Evolutionary conservation across 306 rosid species (phyloP).

Genomic region (Mimosa bimucronata): DNA sequence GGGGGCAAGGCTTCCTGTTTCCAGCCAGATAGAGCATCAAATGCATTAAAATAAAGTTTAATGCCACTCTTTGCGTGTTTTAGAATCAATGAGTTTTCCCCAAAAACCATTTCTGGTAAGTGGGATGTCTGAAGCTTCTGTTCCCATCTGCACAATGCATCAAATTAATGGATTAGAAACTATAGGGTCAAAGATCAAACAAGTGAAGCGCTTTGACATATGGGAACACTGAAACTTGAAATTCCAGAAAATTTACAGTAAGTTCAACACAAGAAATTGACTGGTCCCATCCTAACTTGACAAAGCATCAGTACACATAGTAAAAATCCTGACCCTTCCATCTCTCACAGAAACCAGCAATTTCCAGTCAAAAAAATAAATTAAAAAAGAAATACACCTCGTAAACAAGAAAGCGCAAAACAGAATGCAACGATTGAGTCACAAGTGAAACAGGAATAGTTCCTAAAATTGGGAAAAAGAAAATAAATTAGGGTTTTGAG

Average conservation of each 20-base stretch:
- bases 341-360: neutral
- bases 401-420: neutral
- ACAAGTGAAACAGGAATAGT: neutral
- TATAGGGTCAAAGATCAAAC: neutral
- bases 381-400: neutral
- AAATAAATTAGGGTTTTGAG: slow-evolving; percentile 28
- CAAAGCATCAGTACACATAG: neutral
- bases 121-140: slow-evolving; percentile 81
- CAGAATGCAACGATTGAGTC: neutral
- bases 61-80: slow-evolving; percentile 74
- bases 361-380: neutral
- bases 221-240: neutral
- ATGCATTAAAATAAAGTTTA: slow-evolving; percentile 80
- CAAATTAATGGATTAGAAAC: slow-evolving; percentile 13
- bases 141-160: slow-evolving; percentile 72
- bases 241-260: neutral
- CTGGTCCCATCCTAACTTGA: neutral
- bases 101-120: slow-evolving; percentile 97
- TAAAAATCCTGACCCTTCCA: neutral
- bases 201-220: neutral
- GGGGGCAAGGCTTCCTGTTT: slow-evolving; percentile 95
- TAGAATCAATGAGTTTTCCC: slow-evolving; percentile 72
- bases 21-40: slow-evolving; percentile 93
- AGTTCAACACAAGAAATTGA: neutral
- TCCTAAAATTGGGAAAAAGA: neutral